Evolutionary conservation across 768 basidiomycete species (phyloP).

Genomic region (Podaxis pistillaris): DNA sequence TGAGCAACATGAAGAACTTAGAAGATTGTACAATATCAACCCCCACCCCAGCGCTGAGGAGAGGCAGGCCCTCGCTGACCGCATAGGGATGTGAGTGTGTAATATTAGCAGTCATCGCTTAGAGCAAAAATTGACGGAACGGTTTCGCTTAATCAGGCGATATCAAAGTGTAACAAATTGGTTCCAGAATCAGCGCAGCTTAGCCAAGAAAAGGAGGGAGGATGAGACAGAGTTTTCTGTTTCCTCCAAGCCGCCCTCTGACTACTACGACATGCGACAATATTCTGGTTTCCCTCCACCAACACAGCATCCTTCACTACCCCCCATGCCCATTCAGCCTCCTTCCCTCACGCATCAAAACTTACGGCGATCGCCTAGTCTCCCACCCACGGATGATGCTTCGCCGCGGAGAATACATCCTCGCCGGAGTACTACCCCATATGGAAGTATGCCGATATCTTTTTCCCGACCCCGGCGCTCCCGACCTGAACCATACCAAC

Average conservation of each 20-base stretch:
- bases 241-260: conserved; percentile 29
- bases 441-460: conserved; percentile 35
- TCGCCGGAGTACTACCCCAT: conserved; percentile 44
- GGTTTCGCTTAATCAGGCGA: conserved; percentile 49
- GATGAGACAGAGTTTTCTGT: conserved; percentile 41
- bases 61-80: conserved; percentile 60
- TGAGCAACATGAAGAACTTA: conserved; percentile 68
- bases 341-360: conserved; percentile 26
- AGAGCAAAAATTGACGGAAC: conserved; percentile 28
- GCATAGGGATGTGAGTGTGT: conserved; percentile 71
- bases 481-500: conserved; percentile 76
- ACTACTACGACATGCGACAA: conserved; percentile 33
- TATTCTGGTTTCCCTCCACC: conserved; percentile 51
- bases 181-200: conserved; percentile 85
- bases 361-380: conserved; percentile 34
- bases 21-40: conserved; percentile 60
- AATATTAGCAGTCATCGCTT: conserved; percentile 23
- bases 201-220: conserved; percentile 69
- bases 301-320: conserved; percentile 32
- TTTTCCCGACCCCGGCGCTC: conserved; percentile 64
- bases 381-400: conserved; percentile 36
- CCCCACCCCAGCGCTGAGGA: conserved; percentile 70
- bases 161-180: conserved; percentile 81
- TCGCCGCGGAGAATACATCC: conserved; percentile 38
- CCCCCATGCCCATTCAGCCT: conserved; percentile 28